Evolutionary conservation across 805 yeast species (phyloP), one percentile per base, ranked within the genome.

Genomic region (Saccharomyces jurei): DNA sequence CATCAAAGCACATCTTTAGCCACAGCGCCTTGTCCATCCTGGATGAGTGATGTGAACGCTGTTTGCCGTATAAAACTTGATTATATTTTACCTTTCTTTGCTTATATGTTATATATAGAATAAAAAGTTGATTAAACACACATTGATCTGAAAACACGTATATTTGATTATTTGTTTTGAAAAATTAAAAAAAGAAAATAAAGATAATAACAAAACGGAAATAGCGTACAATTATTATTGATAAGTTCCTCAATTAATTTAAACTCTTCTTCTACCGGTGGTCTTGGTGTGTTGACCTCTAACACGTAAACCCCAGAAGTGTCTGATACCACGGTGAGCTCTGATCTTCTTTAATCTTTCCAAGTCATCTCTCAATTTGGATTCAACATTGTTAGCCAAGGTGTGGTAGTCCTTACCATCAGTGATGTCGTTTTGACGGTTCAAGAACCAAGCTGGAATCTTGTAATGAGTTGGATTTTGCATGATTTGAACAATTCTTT

Each of bases 211-310:
- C 41, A 32, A 32, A 32, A n/a, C 21, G 21, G 10, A 17, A 17
- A 17, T 36, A 36, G 17, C 44, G 44, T 36, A 36, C 22, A 17
- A 36, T 36, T 36, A 36, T 36, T 17, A 36, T 8, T 21, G 10
- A 21, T 8, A 36, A 17, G 17, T 36, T 17, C 44, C 44, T 36
- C 10, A 36, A 17, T 36, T 36, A 17, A 59, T 62, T 67, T 69
- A 70, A 64, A 62, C 62, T 70, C 72, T 76, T 81, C 96, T 91
- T 84, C 99, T 90, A 79, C 97, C 96, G 72, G 99, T 94, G 78
- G 99, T 92, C 88, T 94, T 94, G 86, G 99, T 94, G 84, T 94
- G 99, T 85, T 94, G 99, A 83, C 99, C 99, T 86, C 99, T 90
- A 80, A 95, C 99, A 84, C 94, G 94, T 78, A 94, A 83, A 78